A percentile compares a stretch with the other conserved stretches of the same genome.
These are phyloP conservation scores for Discostella pseudostelligera DNA, from an alignment of 108 stramenopile species.

Conservation along the genomic window DNA sequence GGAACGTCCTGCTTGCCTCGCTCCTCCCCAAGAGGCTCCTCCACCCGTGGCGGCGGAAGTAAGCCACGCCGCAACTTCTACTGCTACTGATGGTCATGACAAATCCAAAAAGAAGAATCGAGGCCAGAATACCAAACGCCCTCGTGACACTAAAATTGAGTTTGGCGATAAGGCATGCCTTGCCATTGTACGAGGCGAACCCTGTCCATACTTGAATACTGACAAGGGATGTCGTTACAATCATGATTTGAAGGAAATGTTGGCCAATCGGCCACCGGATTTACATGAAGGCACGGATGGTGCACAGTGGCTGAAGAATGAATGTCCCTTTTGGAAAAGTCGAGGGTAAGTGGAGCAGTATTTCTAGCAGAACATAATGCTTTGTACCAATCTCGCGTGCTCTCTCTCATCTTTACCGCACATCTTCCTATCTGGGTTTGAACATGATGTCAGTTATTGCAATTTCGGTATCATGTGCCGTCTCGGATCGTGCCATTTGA, in stretches of 20 bases:
- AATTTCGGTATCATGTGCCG: conserved; percentile 76
- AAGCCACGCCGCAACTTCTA: neutral
- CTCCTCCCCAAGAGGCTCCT: neutral
- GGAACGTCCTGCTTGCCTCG: neutral
- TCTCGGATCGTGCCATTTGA: conserved; percentile 67
- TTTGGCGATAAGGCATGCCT: conserved; percentile 62
- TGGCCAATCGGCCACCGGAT: conserved; percentile 60
- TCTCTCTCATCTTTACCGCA: neutral
- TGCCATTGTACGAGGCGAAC: conserved; percentile 50
- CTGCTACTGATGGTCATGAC: neutral
- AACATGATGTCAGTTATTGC: conserved; percentile 54
- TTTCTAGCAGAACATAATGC: no score
- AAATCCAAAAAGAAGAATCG: conserved; percentile 39
- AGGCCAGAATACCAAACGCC: conserved; percentile 76
- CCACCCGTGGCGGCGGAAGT: neutral
- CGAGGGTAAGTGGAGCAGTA: conserved; percentile 37
- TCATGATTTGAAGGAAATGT: conserved; percentile 76
- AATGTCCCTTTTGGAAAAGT: conserved; percentile 40
- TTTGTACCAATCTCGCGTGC: neutral
- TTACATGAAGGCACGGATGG: conserved; percentile 56
- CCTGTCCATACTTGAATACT: conserved; percentile 50
- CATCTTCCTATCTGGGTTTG: neutral
- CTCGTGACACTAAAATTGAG: conserved; percentile 58
- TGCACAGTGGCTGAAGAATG: conserved; percentile 22
- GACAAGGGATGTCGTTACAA: conserved; percentile 67